Base-by-base conservation (phyloP, 202 grass and related monocot species). In the Panicum virgatum region DNA sequence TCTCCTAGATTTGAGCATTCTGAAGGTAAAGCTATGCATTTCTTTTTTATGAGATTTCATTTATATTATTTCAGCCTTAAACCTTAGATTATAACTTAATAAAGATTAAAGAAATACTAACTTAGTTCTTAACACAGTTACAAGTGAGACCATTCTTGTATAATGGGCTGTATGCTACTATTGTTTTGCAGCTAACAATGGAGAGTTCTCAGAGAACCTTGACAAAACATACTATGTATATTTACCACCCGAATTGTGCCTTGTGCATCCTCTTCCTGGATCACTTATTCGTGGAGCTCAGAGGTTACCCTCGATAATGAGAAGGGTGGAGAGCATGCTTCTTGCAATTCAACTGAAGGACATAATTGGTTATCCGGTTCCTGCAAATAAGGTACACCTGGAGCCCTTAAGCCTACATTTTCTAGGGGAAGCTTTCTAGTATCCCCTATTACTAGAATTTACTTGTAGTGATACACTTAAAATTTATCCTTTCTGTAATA, bases 191-290 rank as follows among this genome's bases (percentile, higher is more conserved):
- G 90, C 82, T 85, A 73, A 67, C 78, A 93, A 94, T 87, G 87
- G 75, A 74, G 96, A 99, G 57, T 87, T 83, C 50, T 83, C 80
- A 0, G 96, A 96, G 57, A 99, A 92, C 67, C 66, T 96, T 73
- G 93, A 99, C 91, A 99, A 99, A 88, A 99, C 93, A 57, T 99
- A 99, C 69, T 96, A 96, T 83, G 96, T 99, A 27, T 96, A 93
- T 92, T 83, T 99, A 81, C 96, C 96, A 43, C 96, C 92, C 10
- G 96, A 99, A 77, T 64, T 99, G 16, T 99, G 96, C 57, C 83
- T 99, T 84, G 87, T 99, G 68, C 93, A 99, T 82, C 96, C 96
- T 44, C 96, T 99, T 82, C 91, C 96, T 45, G 96, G 96, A 68
- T 81, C 85, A 68, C 87, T 99, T 81, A 84, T 96, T 76, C 93